Conservation (phyloP, 345 rosid species). For the Theobroma cacao region DNA sequence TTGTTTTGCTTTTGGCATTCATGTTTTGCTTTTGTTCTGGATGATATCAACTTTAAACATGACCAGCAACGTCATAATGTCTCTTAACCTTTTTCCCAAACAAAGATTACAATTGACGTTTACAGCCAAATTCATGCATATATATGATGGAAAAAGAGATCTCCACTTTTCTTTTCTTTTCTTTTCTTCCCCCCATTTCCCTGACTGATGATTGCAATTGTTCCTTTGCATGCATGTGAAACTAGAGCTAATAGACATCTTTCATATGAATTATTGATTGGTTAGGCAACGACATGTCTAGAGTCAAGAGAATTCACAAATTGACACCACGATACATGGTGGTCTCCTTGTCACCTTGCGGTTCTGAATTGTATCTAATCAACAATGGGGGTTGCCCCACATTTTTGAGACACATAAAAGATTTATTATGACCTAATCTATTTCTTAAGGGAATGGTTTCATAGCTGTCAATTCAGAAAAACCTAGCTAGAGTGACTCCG, state of each 20-base stretch:
- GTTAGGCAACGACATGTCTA: conserved; percentile 24
- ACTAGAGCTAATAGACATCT: neutral
- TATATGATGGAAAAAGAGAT: neutral
- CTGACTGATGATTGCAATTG: conserved; percentile 13
- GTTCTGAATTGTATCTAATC: conserved; percentile 18
- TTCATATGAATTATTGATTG: conserved; percentile 23
- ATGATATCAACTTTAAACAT: neutral
- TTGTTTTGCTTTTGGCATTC: conserved; percentile 2
- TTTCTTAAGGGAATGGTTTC: neutral
- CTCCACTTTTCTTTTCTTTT: neutral
- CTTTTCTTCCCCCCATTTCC: neutral
- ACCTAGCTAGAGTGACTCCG: neutral
- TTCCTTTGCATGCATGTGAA: conserved; percentile 21
- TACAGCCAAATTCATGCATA: conserved; percentile 29
- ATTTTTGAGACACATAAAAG: conserved; percentile 18
- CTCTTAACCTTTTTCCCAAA: neutral
- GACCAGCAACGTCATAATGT: neutral
- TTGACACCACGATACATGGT: conserved; percentile 26
- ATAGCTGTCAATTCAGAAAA: neutral
- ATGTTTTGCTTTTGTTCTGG: neutral
- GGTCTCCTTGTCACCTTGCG: conserved; percentile 34
- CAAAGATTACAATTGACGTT: neutral
- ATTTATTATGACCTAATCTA: conserved; percentile 9
- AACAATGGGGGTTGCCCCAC: conserved; percentile 6
- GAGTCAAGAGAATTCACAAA: conserved; percentile 13